Percentiles rank a stretch among this genome's conserved stretches.
These are phyloP conservation scores for Talaromyces proteolyticus DNA, from an alignment of 495 filamentous ascomycete genomes.

Conservation along the genomic window DNA sequence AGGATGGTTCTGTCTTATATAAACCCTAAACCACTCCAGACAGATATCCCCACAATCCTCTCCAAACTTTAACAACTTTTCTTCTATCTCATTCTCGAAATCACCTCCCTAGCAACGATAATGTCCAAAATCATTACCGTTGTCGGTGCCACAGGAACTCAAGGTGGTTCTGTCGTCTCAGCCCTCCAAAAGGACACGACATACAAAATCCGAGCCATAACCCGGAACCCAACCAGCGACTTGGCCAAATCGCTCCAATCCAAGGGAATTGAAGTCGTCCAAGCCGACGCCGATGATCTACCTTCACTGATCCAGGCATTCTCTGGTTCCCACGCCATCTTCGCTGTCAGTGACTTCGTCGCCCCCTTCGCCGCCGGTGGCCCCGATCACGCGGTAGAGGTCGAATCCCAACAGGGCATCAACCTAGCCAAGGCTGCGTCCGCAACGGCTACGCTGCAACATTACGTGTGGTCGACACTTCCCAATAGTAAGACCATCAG, in stretches of 20 bases:
- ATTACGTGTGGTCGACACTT: constrained; percentile 24
- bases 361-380: constrained; percentile 3
- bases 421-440: constrained; percentile 24
- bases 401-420: constrained; percentile 14
- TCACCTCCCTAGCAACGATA: too few species aligned
- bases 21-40: too few species aligned
- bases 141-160: constrained; percentile 39
- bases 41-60: too few species aligned
- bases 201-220: constrained; percentile 33
- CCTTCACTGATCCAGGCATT: constrained; percentile 38
- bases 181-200: constrained; percentile 16
- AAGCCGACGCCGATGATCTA: constrained; percentile 37
- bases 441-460: constrained; percentile 11
- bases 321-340: constrained; percentile 41
- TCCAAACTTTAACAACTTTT: too few species aligned
- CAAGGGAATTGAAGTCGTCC: constrained; percentile 42
- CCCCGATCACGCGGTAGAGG: neutral
- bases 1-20: too few species aligned
- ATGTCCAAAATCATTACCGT: constrained; percentile 32
- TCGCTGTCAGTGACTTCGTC: constrained; percentile 50
- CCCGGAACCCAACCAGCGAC: constrained; percentile 21
- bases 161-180: constrained; percentile 21
- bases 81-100: too few species aligned
- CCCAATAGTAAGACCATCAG: constrained; percentile 10
- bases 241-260: constrained; percentile 26